Base-by-base conservation (phyloP, 2,329 filamentous ascomycete genomes). In the Cladosporium colombiae region DNA sequence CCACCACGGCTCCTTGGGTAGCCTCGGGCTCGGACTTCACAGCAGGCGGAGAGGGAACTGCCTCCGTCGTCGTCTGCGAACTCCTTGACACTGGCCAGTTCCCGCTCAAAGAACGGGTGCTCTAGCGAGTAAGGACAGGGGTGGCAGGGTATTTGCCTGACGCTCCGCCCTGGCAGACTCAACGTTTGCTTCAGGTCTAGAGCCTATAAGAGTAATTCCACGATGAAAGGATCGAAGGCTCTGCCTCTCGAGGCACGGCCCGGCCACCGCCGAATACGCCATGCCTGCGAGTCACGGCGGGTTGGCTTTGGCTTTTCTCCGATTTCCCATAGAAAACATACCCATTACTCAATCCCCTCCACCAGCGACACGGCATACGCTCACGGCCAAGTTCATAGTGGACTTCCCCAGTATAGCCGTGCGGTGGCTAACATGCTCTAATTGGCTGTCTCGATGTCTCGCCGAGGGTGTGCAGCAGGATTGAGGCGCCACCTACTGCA, bases 351-450 rank as follows among this genome's bases (percentile, higher is more conserved):
- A 40, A 57, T 33, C 33, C 5, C 27, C 52, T 5, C 6, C 16
- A 13, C 27, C 52, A 29, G 31, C n/a, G 18, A 33, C 27, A 33
- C 25, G 52, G 52, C 25, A 31, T 16, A 29, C 50, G 50, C 10
- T 14, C 21, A 57, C 55, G 33, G 55, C 55, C 23, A 40, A 5
- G 31, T 21, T 13, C 14, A 40, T 40, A 21, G 55, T 40, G 31
- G 55, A 40, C 23, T 46, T 25, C 49, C 50, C 50, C 49, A 63
- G 33, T 63, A 55, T 40, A 27, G 11, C 61, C 61, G 61, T 63
- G 61, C 61, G 50, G 25, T 35, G 50, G 50, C 23, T 37, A 56
- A 10, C 3, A 33, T 29, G 31, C 61, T 27, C 5, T 35, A 63
- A 63, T 63, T 63, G 50, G 61, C 50, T 50, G 11, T n/a, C n/a